Conservation (phyloP, 306 rosid genomes). For the Arachis hypogaea region DNA sequence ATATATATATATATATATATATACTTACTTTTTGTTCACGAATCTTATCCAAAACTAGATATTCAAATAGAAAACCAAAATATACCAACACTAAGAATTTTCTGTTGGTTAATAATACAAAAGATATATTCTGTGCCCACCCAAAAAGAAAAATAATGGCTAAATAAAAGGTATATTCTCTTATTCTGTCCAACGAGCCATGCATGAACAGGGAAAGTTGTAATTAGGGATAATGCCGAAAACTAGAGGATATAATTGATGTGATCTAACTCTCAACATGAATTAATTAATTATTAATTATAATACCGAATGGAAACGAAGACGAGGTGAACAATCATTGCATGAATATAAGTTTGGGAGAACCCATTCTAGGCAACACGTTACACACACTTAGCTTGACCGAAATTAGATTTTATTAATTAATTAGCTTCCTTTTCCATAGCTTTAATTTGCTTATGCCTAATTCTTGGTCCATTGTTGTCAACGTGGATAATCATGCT, state of each 20-base stretch:
- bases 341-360: too few relatives aligned
- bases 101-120: not conserved
- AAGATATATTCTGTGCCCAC: not conserved
- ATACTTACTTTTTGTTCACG: not conserved
- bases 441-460: too few relatives aligned
- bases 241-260: not conserved
- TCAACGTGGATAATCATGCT: too few relatives aligned
- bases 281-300: not conserved
- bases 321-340: too few relatives aligned
- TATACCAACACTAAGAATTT: not conserved
- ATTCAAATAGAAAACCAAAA: not conserved
- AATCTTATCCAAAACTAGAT: conserved; percentile 2
- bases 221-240: conserved; percentile 7
- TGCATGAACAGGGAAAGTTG: conserved; percentile 9
- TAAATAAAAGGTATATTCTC: not conserved
- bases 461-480: too few relatives aligned
- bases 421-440: too few relatives aligned
- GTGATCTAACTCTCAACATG: not conserved
- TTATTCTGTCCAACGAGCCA: not conserved
- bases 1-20: too few relatives aligned
- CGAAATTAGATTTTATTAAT: too few relatives aligned
- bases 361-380: too few relatives aligned
- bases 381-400: too few relatives aligned
- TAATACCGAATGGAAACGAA: too few relatives aligned
- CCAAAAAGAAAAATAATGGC: not conserved